Evolutionary conservation across 1,284 basidiomycete genomes (phyloP).

Genomic region (Thelephora terrestris): DNA sequence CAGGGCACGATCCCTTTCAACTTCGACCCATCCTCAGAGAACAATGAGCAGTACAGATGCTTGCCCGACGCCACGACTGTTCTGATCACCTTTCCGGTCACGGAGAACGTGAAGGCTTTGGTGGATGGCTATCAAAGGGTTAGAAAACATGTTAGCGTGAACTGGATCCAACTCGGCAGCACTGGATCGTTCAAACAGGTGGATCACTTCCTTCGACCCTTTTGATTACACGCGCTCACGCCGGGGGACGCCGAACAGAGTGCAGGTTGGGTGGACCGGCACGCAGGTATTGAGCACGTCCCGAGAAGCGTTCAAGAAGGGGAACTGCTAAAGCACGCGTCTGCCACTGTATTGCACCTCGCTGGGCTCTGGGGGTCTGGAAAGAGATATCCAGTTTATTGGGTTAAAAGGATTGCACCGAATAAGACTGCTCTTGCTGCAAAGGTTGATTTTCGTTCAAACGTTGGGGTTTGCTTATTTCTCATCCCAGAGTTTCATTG

Average conservation of each 20-base stretch:
- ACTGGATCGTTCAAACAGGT: constrained; percentile 16
- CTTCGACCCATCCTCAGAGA: constrained; percentile 36
- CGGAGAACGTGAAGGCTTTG: constrained; percentile 10
- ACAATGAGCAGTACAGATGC: constrained; percentile 28
- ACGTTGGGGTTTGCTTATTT: not conserved
- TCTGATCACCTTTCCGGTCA: constrained; percentile 55
- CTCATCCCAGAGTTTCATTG: not conserved
- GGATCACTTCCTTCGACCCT: too few species aligned
- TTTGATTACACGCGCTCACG: too few species aligned
- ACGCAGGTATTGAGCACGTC: too few species aligned
- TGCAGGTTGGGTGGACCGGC: too few species aligned
- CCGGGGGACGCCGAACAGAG: too few species aligned
- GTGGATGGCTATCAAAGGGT: too few species aligned
- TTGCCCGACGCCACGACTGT: constrained; percentile 50
- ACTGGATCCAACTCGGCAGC: constrained; percentile 38
- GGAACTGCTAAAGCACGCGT: constrained; percentile 37
- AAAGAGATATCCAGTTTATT: constrained; percentile 35
- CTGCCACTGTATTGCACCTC: constrained; percentile 50
- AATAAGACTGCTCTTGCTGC: constrained; percentile 40
- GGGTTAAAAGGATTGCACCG: constrained; percentile 40
- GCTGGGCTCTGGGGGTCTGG: constrained; percentile 57
- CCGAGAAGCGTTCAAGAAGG: constrained; percentile 28
- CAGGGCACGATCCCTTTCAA: constrained; percentile 35
- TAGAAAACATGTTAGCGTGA: too few species aligned
- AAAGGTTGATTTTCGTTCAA: constrained; percentile 29